Evolutionary conservation across 108 stramenopile species (phyloP).

Genomic region (Fistulifera solaris): DNA sequence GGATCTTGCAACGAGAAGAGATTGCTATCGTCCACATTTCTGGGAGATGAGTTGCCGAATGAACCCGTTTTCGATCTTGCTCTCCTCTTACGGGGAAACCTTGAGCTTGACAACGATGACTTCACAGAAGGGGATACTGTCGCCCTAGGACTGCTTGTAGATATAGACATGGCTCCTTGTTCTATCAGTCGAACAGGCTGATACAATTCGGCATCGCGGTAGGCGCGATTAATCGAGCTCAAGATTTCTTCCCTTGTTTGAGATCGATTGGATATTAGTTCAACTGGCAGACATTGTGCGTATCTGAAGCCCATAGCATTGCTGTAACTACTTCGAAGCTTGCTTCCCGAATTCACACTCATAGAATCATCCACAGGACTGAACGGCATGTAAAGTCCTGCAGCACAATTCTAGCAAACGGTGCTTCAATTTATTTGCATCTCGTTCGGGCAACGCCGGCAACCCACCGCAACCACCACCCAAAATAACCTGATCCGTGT

Average conservation of each 20-base stretch:
- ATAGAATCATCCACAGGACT: background rate
- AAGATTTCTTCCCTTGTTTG: too few species aligned
- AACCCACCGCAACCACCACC: constrained; percentile 10
- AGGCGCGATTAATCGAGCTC: too few species aligned
- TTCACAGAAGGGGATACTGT: background rate
- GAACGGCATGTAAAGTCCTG: constrained; percentile 25
- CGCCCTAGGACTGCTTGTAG: background rate
- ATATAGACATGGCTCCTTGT: background rate
- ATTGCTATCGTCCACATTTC: background rate
- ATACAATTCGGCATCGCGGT: too few species aligned
- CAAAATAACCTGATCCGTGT: constrained; percentile 61
- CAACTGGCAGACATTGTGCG: too few species aligned
- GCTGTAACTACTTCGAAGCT: too few species aligned
- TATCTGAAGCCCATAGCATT: too few species aligned
- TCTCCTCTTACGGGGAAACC: background rate
- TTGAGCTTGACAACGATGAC: background rate
- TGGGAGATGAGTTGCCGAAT: background rate
- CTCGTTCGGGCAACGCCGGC: constrained; percentile 50
- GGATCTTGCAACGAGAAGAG: constrained; percentile 11
- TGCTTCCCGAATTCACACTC: too few species aligned
- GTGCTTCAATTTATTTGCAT: constrained; percentile 48
- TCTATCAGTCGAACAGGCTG: background rate
- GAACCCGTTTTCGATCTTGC: background rate
- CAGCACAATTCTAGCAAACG: constrained; percentile 45
- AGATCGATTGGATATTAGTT: too few species aligned